These are phyloP conservation scores for Psophocarpus tetragonolobus DNA, from an alignment of 306 rosid genomes.

Conservation along the genomic window DNA sequence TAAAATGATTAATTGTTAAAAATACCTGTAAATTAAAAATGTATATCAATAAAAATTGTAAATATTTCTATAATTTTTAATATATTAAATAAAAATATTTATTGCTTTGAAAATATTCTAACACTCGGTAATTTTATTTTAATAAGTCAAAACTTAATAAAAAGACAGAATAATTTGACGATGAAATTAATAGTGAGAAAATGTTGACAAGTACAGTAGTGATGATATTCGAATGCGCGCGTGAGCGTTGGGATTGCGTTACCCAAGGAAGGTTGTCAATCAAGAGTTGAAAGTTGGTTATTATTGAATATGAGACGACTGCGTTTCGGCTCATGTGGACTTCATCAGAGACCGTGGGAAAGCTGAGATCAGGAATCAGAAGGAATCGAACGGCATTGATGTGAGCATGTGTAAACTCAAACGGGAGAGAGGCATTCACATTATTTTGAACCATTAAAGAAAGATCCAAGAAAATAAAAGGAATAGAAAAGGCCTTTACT, in stretches of 20 bases:
- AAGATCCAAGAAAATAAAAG: background rate
- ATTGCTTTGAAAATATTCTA: background rate
- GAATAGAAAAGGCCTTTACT: background rate
- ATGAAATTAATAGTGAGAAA: background rate
- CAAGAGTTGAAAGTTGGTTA: background rate
- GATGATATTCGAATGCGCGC: slow-evolving; percentile 18
- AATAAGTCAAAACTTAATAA: background rate
- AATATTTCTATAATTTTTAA: background rate
- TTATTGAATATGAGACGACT: slow-evolving; percentile 26
- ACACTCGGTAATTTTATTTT: background rate
- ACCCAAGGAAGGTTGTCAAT: background rate
- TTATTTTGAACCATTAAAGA: background rate
- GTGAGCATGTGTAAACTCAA: background rate
- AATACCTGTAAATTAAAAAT: background rate
- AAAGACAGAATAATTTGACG: background rate
- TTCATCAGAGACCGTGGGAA: background rate
- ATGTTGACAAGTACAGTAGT: background rate
- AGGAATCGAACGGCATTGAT: slow-evolving; percentile 35
- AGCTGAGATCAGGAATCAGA: background rate
- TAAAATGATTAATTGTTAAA: background rate
- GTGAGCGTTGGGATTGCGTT: background rate
- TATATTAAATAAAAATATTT: background rate
- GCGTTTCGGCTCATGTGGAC: background rate
- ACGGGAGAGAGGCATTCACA: background rate
- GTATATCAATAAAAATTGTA: background rate